Conservation (phyloP, 306 rosid genomes). For the Vicia sativa region DNA sequence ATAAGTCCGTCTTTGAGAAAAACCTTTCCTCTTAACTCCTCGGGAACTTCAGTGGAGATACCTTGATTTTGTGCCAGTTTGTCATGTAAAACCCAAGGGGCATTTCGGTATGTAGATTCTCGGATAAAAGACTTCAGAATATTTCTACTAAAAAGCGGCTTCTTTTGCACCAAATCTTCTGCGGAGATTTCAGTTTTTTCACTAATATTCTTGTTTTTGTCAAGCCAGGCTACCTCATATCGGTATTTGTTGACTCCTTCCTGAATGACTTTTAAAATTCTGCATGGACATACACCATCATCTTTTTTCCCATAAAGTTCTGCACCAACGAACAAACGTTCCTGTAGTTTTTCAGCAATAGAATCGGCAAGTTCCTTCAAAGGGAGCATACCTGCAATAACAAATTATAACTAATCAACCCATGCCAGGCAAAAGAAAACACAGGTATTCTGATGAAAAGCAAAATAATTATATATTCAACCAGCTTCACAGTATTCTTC, state of each 20-base stretch:
- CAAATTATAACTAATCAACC: slow-evolving; percentile 30
- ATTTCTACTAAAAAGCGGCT: slow-evolving; percentile 76
- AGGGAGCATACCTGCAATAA: slow-evolving; percentile 72
- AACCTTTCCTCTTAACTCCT: slow-evolving; percentile 61
- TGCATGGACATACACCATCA: slow-evolving; percentile 59
- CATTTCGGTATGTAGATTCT: slow-evolving; percentile 86
- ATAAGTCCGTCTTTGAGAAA: slow-evolving; percentile 70
- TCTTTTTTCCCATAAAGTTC: slow-evolving; percentile 76
- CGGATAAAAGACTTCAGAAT: slow-evolving; percentile 84
- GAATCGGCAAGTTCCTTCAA: slow-evolving; percentile 83
- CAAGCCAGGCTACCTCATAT: slow-evolving; percentile 84
- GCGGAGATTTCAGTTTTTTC: slow-evolving; percentile 50
- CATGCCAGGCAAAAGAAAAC: slow-evolving; percentile 22
- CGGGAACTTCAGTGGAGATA: slow-evolving; percentile 71
- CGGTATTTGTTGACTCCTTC: slow-evolving; percentile 47
- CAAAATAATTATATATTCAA: slow-evolving; percentile 6
- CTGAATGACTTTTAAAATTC: slow-evolving; percentile 60
- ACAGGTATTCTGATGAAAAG: slow-evolving; percentile 11
- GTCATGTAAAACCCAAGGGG: slow-evolving; percentile 89
- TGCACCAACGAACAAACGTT: slow-evolving; percentile 66
- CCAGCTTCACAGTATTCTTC: neutral
- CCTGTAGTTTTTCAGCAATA: slow-evolving; percentile 69
- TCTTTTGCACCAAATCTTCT: slow-evolving; percentile 73
- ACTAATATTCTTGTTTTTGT: slow-evolving; percentile 61
- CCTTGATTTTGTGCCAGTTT: slow-evolving; percentile 75